These are phyloP conservation scores for Cladosporium cucumerinum DNA, from an alignment of 2,329 filamentous ascomycete genomes.

Conservation along the genomic window DNA sequence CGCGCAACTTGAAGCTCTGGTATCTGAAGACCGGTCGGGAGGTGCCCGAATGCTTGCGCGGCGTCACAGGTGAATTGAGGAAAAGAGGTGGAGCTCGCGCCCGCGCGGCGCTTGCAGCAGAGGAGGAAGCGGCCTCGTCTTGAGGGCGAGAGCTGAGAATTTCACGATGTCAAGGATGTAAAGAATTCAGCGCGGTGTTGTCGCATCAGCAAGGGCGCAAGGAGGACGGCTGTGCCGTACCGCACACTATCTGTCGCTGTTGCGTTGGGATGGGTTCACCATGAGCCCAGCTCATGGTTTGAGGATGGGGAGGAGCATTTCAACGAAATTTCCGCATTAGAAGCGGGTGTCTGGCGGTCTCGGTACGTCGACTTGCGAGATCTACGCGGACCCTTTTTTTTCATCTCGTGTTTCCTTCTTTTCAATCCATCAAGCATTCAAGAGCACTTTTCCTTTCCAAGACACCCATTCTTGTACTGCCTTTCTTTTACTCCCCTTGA, in stretches of 20 bases:
- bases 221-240: neutral
- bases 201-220: neutral
- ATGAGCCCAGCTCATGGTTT: neutral
- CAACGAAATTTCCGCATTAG: neutral
- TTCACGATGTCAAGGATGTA: neutral
- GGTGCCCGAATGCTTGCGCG: slow-evolving; percentile 81
- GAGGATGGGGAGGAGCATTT: neutral
- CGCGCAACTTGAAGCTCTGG: slow-evolving; percentile 83
- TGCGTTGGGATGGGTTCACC: neutral
- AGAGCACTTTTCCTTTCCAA: neutral
- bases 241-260: neutral
- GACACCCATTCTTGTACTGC: neutral
- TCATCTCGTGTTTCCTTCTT: neutral
- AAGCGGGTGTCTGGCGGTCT: slow-evolving; percentile 3
- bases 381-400: neutral
- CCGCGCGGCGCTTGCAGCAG: slow-evolving; percentile 30
- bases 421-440: neutral
- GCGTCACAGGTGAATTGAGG: slow-evolving; percentile 85
- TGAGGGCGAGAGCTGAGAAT: neutral
- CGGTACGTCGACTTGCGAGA: slow-evolving; percentile 1
- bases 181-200: neutral
- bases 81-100: slow-evolving; percentile 50
- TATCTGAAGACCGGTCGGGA: slow-evolving; percentile 90
- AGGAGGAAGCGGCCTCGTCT: slow-evolving; percentile 10
- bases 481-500: neutral